Evolutionary conservation across 805 yeast species (phyloP), one percentile per base, ranked within the genome.

Genomic region (Yamadazyma ubonensis): DNA sequence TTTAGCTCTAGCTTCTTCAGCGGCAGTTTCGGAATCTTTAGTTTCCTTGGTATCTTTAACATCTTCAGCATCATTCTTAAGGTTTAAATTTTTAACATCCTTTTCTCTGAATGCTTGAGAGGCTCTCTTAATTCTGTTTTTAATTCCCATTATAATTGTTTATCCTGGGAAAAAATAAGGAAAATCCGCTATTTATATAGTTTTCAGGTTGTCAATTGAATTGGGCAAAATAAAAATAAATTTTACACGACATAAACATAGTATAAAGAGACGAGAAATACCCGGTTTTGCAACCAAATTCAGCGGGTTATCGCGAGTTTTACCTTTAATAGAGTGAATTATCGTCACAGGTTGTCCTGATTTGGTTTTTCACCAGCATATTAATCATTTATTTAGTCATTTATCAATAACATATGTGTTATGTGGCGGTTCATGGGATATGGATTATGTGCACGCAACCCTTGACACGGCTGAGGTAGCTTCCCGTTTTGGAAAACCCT

Each of bases 61-160:
- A 2, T 42, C 38, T 10, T 31, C 41, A 17, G 35, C 36, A 10
- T 20, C 40, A 10, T 32, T 12, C 18, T n/a, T 28, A 5, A 28
- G 39, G 25, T 21, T 43, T 46, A 28, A 17, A 41, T 60, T 60
- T 48, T 59, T 57, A 23, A 23, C 26, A 7, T 54, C 49, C 32
- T 62, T 63, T 26, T 51, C 49, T 31, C 49, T 41, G 49, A 64
- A 64, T 41, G 61, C 57, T 53, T 55, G 62, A 26, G 69, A 63
- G 17, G 63, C 64, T 59, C 70, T 63, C 55, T 58, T 63, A 39
- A 63, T 61, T 52, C 48, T 64, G 44, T 63, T 66, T 48, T 62
- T 62, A 42, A 64, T 58, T 48, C 66, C 65, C 70, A 64, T 64
- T 39, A 2, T 3, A 22, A 27, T 30, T 11, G 11, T 12, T 23